Base-by-base conservation (phyloP, 306 rosid genomes). In the Vicia sativa region DNA sequence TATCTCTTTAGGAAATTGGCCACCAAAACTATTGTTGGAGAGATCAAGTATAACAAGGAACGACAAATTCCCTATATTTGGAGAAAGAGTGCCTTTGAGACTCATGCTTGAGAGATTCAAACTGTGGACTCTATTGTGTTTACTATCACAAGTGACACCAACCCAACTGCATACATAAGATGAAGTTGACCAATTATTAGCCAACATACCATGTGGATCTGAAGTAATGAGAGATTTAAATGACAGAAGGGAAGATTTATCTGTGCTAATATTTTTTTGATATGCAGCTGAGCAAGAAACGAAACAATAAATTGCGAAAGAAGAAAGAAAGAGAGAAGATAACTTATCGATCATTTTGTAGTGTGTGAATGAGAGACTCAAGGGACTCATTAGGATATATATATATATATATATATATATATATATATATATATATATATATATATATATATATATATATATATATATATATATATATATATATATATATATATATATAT, bases 151-250 rank as follows among this genome's bases (percentile, higher is more conserved):
- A 57, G 74, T 67, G 54, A 74, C 34, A 15, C 79, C 79, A 56
- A 55, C 9, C 79, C 79, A 74, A 4, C 25, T 57, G 74, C 79
- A 74, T 15, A 56, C 13, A 25, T 55, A 38, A 7, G 23, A 31
- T 0, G 68, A 13, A 6, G 79, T 25, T 25, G 79, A 58, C 79
- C 79, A 74, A 67, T 74, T 74, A 6, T 11, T 74, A 29, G 74
- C 10, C 68, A 74, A 67, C 1, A 48, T 37, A 25, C 59, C 0
- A 13, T 34, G 41, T 16, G 79, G 74, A n/a, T 67, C 68, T 16
- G 50, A 46, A 11, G 56, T 74, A 41, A 74, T 56, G 12, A 6
- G 25, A 34, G 73, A 65, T 57, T 65, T 66, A 0, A 74, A 74
- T 67, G 74, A 55, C 1, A 74, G 2, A 5, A 74, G 79, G 23